phyloP scores from a whole-genome alignment of 352 stramenopile species.

The Globisporangium megalacanthum region DNA sequence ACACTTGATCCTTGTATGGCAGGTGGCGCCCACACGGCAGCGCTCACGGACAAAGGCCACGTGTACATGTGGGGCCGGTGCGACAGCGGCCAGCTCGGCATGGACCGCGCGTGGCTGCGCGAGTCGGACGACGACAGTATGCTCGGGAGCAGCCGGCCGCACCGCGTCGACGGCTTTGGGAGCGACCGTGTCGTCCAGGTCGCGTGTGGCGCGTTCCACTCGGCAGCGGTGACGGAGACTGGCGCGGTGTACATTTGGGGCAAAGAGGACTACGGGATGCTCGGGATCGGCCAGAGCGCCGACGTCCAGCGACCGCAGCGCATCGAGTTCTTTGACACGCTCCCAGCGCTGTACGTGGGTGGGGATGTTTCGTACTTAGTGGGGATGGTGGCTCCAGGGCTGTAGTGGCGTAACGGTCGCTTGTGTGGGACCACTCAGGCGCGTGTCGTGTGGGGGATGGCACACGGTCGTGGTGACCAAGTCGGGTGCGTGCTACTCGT shows the following conservation, averaged over 20 bases:
- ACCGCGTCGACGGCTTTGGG: slow-evolving; percentile 59
- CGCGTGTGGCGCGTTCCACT: slow-evolving; percentile 78
- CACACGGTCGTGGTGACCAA: slow-evolving; percentile 78
- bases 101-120: slow-evolving; percentile 57
- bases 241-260: slow-evolving; percentile 76
- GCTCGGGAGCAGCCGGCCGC: slow-evolving; percentile 48
- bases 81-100: slow-evolving; percentile 70
- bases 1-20: neutral
- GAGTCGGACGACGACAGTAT: slow-evolving; percentile 56
- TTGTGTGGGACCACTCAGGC: slow-evolving; percentile 19
- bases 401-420: slow-evolving; percentile 1
- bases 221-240: slow-evolving; percentile 63
- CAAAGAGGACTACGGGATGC: slow-evolving; percentile 87
- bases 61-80: slow-evolving; percentile 80
- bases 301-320: slow-evolving; percentile 57
- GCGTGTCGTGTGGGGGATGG: slow-evolving; percentile 79
- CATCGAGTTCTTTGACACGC: slow-evolving; percentile 62
- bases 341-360: slow-evolving; percentile 51
- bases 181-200: slow-evolving; percentile 74
- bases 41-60: slow-evolving; percentile 58
- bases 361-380: neutral
- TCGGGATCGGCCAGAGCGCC: slow-evolving; percentile 68
- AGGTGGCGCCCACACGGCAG: slow-evolving; percentile 67
- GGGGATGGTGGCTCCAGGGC: neutral
- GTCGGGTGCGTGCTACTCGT: slow-evolving; percentile 67